These are phyloP conservation scores for Fraxinus floribunda DNA, from an alignment of 305 asterid genomes.

Conservation along the genomic window DNA sequence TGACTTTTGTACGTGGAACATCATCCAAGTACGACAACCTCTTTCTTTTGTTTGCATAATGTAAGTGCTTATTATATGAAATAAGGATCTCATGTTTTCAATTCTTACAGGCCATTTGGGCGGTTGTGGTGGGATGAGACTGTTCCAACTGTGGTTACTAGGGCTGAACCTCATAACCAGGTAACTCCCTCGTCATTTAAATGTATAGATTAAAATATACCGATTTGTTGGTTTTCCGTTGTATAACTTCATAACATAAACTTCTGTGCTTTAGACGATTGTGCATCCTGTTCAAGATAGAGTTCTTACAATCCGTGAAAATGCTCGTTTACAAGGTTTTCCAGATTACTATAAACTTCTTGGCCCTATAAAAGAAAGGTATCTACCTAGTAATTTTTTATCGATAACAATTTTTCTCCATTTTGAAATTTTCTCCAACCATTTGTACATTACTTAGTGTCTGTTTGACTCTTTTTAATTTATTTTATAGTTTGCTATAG, in stretches of 20 bases:
- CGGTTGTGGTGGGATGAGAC: slow-evolving; percentile 95
- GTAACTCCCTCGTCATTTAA: slow-evolving; percentile 2
- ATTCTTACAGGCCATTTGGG: slow-evolving; percentile 70
- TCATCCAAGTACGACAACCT: slow-evolving; percentile 40
- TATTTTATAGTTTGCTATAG: too few relatives aligned
- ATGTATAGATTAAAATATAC: neutral
- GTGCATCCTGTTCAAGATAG: slow-evolving; percentile 67
- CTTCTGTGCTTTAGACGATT: slow-evolving; percentile 37
- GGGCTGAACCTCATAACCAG: slow-evolving; percentile 62
- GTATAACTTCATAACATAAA: neutral
- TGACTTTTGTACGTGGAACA: slow-evolving; percentile 46
- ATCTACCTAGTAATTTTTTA: neutral
- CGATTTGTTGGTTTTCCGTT: neutral
- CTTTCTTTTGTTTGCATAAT: neutral
- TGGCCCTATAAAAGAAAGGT: slow-evolving; percentile 84
- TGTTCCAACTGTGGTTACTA: slow-evolving; percentile 84
- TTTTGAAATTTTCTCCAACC: neutral
- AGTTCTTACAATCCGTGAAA: slow-evolving; percentile 78
- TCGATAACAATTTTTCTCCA: neutral
- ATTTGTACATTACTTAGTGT: neutral
- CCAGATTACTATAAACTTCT: slow-evolving; percentile 69
- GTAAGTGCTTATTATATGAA: neutral
- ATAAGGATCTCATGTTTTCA: neutral
- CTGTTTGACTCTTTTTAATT: too few relatives aligned
- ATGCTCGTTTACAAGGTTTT: slow-evolving; percentile 87